Evolutionary conservation across 169 alveolate species (phyloP), one percentile per base, ranked within the genome.

Genomic region (Plasmodium fragile): DNA sequence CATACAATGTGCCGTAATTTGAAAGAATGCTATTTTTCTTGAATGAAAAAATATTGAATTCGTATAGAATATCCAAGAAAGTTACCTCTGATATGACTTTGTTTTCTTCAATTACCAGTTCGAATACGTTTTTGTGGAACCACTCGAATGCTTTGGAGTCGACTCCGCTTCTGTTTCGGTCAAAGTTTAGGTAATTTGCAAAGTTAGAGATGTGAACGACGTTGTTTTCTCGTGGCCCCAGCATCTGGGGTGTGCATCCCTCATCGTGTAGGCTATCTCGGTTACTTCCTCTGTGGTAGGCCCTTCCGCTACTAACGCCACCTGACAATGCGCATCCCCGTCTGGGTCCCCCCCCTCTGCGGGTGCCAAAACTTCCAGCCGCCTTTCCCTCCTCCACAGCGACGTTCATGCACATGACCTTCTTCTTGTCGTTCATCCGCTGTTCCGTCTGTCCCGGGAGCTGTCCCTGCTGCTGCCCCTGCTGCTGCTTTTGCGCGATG

Each of bases 31-130:
- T 34, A 16, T 73, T 53, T 28, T 77, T 73, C 78, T 84, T 84
- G 16, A 84, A 73, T 32, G 69, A 52, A n/a, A 84, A 84, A 34
- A 84, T 39, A n/a, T 84, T 53, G 28, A 84, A 84, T 69, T 84
- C 93, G 81, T 84, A 84, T 16, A 84, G 69, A n/a, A 84, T 75
- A 65, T 84, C 93, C 52, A 84, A n/a, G 34, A 84, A 84, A 10
- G 93, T 84, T n/a, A 84, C 80, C 34, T 73, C 83, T 4, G 93
- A 84, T 10, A 41, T 41, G 4, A 84, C 32, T 52, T 22, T 84
- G 78, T 75, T 73, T 75, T 84, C 93, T 52, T 73, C 93, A 25
- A 84, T 84, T 30, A 84, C 18, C 84, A 84, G 43, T 72, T 84
- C 93, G 43, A 84, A 84, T 2, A 84, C 70, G 32, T 75, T 25